Evolutionary conservation across 2,329 filamentous ascomycete genomes (phyloP).

Genomic region (Monilinia aucupariae): DNA sequence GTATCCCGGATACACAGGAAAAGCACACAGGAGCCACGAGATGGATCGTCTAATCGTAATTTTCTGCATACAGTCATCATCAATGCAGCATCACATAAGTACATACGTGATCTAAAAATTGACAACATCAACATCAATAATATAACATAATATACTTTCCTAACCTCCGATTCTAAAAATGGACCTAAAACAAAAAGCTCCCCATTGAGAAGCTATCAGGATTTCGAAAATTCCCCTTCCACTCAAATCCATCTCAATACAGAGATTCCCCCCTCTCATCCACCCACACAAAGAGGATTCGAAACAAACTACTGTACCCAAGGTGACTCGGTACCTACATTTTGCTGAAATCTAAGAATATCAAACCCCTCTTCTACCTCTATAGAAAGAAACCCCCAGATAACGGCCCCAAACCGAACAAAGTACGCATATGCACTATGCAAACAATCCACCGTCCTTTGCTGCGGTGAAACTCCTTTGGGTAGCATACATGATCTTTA

Average conservation of each 20-base stretch:
- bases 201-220: too few relatives aligned
- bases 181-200: neutral
- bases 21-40: neutral
- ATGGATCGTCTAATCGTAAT: neutral
- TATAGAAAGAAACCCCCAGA: neutral
- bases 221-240: too few relatives aligned
- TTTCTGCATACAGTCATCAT: neutral
- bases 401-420: neutral
- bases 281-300: slow-evolving; percentile 7
- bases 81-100: neutral
- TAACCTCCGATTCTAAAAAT: slow-evolving; percentile 9
- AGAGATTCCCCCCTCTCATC: neutral
- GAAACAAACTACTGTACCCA: neutral
- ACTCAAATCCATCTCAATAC: neutral
- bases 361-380: neutral
- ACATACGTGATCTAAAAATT: too few relatives aligned
- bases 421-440: neutral
- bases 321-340: neutral
- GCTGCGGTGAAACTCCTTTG: slow-evolving; percentile 12
- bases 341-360: neutral
- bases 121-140: neutral
- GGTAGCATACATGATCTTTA: neutral
- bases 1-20: neutral
- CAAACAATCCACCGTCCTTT: neutral
- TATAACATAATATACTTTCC: neutral